phyloP scores from a whole-genome alignment of 176 grass and related monocot species.

The Phyllostachys edulis region DNA sequence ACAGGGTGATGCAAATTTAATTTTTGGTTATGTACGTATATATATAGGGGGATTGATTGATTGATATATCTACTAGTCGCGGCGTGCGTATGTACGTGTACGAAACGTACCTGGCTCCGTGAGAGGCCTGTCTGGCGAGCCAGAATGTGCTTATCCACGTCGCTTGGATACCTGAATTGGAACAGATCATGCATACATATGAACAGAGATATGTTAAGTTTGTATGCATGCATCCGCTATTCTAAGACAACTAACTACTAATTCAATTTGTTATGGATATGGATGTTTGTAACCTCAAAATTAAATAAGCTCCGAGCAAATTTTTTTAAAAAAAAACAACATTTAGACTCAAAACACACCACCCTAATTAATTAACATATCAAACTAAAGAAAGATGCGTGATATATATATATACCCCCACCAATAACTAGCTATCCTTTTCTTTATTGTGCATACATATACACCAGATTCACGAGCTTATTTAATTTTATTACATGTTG shows the following conservation, averaged over 20 bases:
- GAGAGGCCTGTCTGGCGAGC: conserved; percentile 93
- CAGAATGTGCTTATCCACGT: conserved; percentile 94
- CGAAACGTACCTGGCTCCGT: conserved; percentile 71
- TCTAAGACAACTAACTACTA: background rate
- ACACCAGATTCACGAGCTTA: background rate
- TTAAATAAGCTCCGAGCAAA: background rate
- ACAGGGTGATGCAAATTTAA: too few species aligned
- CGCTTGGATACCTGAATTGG: conserved; percentile 80
- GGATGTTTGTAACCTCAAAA: background rate
- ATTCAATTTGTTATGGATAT: background rate
- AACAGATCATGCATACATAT: background rate
- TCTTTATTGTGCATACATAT: background rate
- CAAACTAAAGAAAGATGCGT: background rate
- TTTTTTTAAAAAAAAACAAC: background rate
- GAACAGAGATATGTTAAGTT: conserved; percentile 4
- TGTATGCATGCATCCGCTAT: background rate
- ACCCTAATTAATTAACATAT: background rate
- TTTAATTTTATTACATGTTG: background rate
- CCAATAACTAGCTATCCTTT: background rate
- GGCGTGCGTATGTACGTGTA: background rate
- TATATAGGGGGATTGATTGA: too few species aligned
- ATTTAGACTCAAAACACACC: background rate
- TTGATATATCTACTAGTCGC: too few species aligned
- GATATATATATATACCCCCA: background rate
- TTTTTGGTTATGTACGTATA: too few species aligned